phyloP scores from a whole-genome alignment of 2,329 filamentous ascomycete species.

The Fusarium sp. region DNA sequence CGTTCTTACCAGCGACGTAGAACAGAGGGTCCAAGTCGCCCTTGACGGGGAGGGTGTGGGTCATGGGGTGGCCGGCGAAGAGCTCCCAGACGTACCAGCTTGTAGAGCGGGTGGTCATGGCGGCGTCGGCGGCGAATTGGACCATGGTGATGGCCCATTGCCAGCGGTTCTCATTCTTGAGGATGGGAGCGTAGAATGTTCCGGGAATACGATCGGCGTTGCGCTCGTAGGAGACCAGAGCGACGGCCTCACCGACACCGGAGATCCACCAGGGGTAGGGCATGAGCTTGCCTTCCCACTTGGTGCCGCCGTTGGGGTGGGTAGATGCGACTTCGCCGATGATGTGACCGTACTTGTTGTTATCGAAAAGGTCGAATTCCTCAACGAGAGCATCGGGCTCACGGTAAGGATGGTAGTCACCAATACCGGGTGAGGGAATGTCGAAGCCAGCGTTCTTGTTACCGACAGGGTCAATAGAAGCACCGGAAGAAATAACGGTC shows the following conservation, averaged over 20 bases:
- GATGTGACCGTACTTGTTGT: constrained; percentile 51
- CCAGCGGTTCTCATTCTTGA: constrained; percentile 63
- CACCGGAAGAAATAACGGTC: constrained; percentile 63
- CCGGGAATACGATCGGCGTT: constrained; percentile 70
- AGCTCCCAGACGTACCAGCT: constrained; percentile 64
- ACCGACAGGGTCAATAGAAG: constrained; percentile 52
- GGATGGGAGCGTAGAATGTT: constrained; percentile 61
- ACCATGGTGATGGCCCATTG: constrained; percentile 64
- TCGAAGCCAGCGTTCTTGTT: constrained; percentile 45
- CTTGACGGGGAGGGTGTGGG: constrained; percentile 58
- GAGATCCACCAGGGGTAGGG: constrained; percentile 65
- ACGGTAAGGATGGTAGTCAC: constrained; percentile 65
- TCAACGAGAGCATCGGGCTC: constrained; percentile 62
- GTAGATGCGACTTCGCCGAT: constrained; percentile 64
- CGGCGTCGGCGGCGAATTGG: constrained; percentile 60
- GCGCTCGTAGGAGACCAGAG: constrained; percentile 71
- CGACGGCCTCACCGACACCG: constrained; percentile 73
- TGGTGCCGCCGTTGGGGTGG: constrained; percentile 63
- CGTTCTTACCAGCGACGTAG: constrained; percentile 61
- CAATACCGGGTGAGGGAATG: constrained; percentile 56
- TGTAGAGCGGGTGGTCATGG: constrained; percentile 61
- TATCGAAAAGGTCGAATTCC: constrained; percentile 65
- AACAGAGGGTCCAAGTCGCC: constrained; percentile 59
- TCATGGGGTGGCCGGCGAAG: constrained; percentile 58
- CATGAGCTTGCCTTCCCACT: constrained; percentile 58